A percentile compares a stretch with the other conserved stretches of the same genome.
Evolutionary conservation across 2,329 filamentous ascomycete genomes (phyloP).

Genomic region (Penicillium sp.): DNA sequence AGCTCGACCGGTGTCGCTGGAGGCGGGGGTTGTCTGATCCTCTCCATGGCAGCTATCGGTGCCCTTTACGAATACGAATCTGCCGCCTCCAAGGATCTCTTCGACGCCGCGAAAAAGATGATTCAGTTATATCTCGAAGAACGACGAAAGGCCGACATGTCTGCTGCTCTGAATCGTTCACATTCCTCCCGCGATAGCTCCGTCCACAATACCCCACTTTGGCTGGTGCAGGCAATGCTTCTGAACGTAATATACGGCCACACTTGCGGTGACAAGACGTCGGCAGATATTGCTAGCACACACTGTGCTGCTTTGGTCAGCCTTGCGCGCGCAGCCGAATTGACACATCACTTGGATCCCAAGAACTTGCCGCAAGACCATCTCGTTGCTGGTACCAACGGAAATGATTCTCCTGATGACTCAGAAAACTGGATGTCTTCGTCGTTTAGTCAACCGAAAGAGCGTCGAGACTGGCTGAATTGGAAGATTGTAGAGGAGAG

Average conservation of each 20-base stretch:
- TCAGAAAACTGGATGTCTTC: slow-evolving; percentile 38
- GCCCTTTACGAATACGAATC: slow-evolving; percentile 85
- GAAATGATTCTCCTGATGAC: slow-evolving; percentile 47
- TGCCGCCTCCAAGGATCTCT: slow-evolving; percentile 75
- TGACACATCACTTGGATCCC: slow-evolving; percentile 52
- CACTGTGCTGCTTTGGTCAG: slow-evolving; percentile 90
- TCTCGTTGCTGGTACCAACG: slow-evolving; percentile 53
- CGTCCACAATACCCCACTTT: slow-evolving; percentile 76
- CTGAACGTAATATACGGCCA: slow-evolving; percentile 95
- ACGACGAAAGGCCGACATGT: slow-evolving; percentile 78
- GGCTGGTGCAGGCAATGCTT: slow-evolving; percentile 96
- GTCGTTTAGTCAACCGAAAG: slow-evolving; percentile 33
- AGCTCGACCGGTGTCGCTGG: slow-evolving; percentile 59
- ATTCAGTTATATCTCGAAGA: slow-evolving; percentile 91
- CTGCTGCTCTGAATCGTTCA: slow-evolving; percentile 55
- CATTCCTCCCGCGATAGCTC: slow-evolving; percentile 56
- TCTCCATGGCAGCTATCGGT: slow-evolving; percentile 84
- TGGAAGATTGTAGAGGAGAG: slow-evolving; percentile 90
- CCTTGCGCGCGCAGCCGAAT: slow-evolving; percentile 81
- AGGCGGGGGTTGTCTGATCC: slow-evolving; percentile 79
- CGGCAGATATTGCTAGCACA: slow-evolving; percentile 86
- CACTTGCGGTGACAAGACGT: slow-evolving; percentile 86
- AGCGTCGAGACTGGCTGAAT: slow-evolving; percentile 67
- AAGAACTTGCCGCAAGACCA: slow-evolving; percentile 37
- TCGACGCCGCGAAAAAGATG: slow-evolving; percentile 92